Conservation (phyloP, 352 stramenopile species). For the Blastocystis sp. region DNA sequence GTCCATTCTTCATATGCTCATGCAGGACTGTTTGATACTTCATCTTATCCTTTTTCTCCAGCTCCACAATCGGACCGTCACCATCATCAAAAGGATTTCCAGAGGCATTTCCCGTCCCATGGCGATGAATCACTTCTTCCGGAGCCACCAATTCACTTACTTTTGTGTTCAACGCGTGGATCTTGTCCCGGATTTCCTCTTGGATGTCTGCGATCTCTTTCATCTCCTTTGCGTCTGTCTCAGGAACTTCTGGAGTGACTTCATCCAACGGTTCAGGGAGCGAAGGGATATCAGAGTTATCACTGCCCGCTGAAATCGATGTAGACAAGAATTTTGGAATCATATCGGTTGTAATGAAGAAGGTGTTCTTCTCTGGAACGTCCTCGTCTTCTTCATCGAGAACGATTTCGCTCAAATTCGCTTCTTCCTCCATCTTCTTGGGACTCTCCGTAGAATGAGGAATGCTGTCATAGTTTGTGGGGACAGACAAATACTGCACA, state of each 20-base stretch:
- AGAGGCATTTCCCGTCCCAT: not conserved
- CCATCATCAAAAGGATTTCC: not conserved
- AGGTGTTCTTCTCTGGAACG: not conserved
- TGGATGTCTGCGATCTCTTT: not conserved
- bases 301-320: not conserved
- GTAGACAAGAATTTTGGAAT: not conserved
- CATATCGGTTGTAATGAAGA: not conserved
- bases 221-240: constrained; percentile 10
- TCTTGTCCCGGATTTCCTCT: not conserved
- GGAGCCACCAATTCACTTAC: not conserved
- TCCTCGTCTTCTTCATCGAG: constrained; percentile 5
- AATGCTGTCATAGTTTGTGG: constrained; percentile 34
- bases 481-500: not conserved
- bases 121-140: not conserved
- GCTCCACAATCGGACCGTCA: not conserved
- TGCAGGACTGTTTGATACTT: not conserved
- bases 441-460: not conserved
- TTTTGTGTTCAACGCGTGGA: not conserved
- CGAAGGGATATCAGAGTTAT: not conserved
- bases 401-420: not conserved
- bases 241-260: not conserved
- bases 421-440: not conserved
- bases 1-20: not conserved
- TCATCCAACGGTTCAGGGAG: not conserved
- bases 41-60: not conserved